Evolutionary conservation across 768 basidiomycete species (phyloP).

Genomic region (Naganishia vishniacii): DNA sequence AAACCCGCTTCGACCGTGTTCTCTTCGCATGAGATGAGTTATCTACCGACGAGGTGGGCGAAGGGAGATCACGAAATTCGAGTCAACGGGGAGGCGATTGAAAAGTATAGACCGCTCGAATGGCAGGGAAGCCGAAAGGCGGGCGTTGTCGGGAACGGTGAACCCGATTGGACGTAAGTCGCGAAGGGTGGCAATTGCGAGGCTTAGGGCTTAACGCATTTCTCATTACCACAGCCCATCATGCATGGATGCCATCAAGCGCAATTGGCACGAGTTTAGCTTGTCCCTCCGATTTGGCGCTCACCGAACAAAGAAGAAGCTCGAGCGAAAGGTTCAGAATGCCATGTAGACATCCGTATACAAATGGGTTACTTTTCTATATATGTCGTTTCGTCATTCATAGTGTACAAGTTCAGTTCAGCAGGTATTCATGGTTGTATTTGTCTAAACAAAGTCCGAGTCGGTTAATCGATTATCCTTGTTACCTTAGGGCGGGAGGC

Average conservation of each 20-base stretch:
- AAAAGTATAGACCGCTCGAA: conserved; percentile 46
- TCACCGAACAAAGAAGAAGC: conserved; percentile 46
- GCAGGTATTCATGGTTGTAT: too few relatives aligned
- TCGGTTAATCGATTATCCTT: too few relatives aligned
- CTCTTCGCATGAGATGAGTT: conserved; percentile 39
- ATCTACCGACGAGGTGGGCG: conserved; percentile 45
- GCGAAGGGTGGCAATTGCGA: not conserved
- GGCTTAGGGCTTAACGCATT: not conserved
- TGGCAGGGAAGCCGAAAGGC: conserved; percentile 42
- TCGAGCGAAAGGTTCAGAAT: conserved; percentile 37
- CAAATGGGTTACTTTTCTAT: not conserved
- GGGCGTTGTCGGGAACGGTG: conserved; percentile 6
- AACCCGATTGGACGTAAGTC: conserved; percentile 47
- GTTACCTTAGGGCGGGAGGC: too few relatives aligned
- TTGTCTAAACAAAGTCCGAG: too few relatives aligned
- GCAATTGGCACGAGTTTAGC: conserved; percentile 44
- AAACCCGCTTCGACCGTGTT: conserved; percentile 33
- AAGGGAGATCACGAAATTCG: conserved; percentile 41
- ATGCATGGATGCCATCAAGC: conserved; percentile 41
- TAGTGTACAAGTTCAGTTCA: too few relatives aligned
- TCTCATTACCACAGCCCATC: conserved; percentile 30
- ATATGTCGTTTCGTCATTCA: too few relatives aligned
- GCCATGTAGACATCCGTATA: conserved; percentile 13
- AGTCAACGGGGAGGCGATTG: conserved; percentile 41
- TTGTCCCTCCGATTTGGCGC: conserved; percentile 44